phyloP scores from a whole-genome alignment of 768 basidiomycete genomes.

The Ramaria sp. region DNA sequence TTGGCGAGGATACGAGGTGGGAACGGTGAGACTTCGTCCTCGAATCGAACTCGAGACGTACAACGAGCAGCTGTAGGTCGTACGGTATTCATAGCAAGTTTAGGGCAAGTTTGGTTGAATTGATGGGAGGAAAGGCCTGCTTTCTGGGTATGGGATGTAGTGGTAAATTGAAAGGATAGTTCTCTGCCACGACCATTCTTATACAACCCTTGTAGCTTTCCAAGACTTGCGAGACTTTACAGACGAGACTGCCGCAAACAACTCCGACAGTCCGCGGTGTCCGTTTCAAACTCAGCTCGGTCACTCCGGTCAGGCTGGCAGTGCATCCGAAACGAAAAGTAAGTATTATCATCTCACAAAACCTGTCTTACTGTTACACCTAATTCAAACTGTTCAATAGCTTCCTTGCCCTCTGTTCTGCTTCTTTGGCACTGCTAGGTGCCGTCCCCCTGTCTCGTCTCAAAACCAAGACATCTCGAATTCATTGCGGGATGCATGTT shows the following conservation, averaged over 20 bases:
- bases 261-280: too few species aligned
- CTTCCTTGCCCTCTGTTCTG: constrained; percentile 78
- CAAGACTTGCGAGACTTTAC: too few species aligned
- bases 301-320: too few species aligned
- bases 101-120: not conserved
- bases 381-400: constrained; percentile 55
- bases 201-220: not conserved
- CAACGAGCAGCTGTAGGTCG: not conserved
- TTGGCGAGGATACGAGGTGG: too few species aligned
- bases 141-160: not conserved
- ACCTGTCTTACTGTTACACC: too few species aligned
- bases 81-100: not conserved
- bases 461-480: constrained; percentile 97
- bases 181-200: not conserved
- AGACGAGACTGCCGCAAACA: too few species aligned
- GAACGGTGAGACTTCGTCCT: not conserved
- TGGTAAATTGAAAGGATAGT: not conserved
- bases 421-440: constrained; percentile 82
- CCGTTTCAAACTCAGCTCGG: too few species aligned
- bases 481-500: too few species aligned
- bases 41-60: not conserved
- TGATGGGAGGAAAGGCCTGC: not conserved
- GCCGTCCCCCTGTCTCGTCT: constrained; percentile 67
- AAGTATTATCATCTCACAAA: too few species aligned
- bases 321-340: too few species aligned